Base-by-base conservation (phyloP, 2,329 filamentous ascomycete genomes). In the Pseudocercospora ulei region DNA sequence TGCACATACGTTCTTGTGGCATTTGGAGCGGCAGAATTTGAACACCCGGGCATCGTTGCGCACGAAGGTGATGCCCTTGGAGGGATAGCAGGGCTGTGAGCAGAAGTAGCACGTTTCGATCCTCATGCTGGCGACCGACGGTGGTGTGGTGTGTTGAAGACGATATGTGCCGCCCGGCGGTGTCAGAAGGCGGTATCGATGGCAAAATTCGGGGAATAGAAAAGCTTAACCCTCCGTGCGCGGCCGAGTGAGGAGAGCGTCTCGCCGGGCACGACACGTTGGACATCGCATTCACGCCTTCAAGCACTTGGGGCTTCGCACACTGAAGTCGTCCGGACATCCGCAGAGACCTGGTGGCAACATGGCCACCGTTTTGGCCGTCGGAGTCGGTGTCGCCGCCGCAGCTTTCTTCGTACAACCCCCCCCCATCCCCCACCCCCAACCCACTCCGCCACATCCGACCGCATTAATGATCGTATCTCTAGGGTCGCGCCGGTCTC, bases 401-500 rank as follows among this genome's bases (percentile, higher is more conserved):
- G 73, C 74, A n/a, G 76, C 76, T 38, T 80, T 78, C 59, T 68
- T 79, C 54, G 76, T 78, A 65, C 39, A 66, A 51, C 34, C 43
- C 30, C 24, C 3, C 35, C 33, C 14, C 4, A 38, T 19, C 11
- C 29, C 22, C 19, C 27, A 6, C 16, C 23, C 28, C 22, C n/a
- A 31, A 38, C 13, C 11, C 16, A 8, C 3, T 7, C n/a, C 5
- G 19, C 30, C 19, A 47, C 38, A 26, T 17, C 9, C 26, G 7
- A 38, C 43, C 41, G 47, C n/a, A 12, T 19, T 33, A 33, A 33
- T 11, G 9, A 20, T 33, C 35, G 38, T 45, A 54, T 41, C 41
- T 36, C 25, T 56, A 95, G 86, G 88, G 90, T 51, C 84, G 90
- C 59, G 88, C 90, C 44, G 88, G 87, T 55, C 74, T 93, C 24